Percentiles rank a stretch among this genome's conserved stretches.
phyloP scores from a whole-genome alignment of 192 early-diverging fungal genomes.

The Chytriomyces hyalinus region DNA sequence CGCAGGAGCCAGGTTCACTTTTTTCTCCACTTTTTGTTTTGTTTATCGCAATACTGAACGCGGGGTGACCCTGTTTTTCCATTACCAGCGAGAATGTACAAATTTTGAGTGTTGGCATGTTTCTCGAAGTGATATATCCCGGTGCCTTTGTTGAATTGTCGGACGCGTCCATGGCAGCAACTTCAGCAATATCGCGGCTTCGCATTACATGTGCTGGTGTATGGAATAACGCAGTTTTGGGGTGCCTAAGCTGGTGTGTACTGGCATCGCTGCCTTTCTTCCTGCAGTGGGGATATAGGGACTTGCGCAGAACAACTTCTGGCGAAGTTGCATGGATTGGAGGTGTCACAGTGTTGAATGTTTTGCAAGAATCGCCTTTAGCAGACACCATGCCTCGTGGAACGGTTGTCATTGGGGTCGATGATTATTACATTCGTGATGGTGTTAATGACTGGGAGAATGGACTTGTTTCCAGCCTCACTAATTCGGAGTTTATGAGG shows the following conservation, averaged over 20 bases:
- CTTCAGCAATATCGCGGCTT: conserved; percentile 56
- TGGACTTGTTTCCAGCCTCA: conserved; percentile 40
- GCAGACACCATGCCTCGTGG: conserved; percentile 49
- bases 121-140: conserved; percentile 72
- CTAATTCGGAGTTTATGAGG: conserved; percentile 7
- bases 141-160: conserved; percentile 79
- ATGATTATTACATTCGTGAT: conserved; percentile 43
- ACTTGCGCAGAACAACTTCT: background rate
- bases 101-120: conserved; percentile 67
- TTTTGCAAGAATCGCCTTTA: conserved; percentile 61
- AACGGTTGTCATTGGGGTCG: conserved; percentile 49
- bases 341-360: conserved; percentile 66
- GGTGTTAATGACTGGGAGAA: conserved; percentile 57
- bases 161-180: conserved; percentile 44
- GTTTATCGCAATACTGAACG: background rate
- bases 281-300: conserved; percentile 57
- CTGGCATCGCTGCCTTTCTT: conserved; percentile 54
- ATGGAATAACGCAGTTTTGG: conserved; percentile 72
- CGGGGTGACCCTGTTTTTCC: background rate
- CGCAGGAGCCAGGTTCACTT: conserved; percentile 65
- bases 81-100: conserved; percentile 59
- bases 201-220: conserved; percentile 76
- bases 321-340: conserved; percentile 42
- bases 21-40: background rate
- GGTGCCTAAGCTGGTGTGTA: conserved; percentile 42